phyloP scores from a whole-genome alignment of 2,329 filamentous ascomycete species.

The Bisporella sp. region DNA sequence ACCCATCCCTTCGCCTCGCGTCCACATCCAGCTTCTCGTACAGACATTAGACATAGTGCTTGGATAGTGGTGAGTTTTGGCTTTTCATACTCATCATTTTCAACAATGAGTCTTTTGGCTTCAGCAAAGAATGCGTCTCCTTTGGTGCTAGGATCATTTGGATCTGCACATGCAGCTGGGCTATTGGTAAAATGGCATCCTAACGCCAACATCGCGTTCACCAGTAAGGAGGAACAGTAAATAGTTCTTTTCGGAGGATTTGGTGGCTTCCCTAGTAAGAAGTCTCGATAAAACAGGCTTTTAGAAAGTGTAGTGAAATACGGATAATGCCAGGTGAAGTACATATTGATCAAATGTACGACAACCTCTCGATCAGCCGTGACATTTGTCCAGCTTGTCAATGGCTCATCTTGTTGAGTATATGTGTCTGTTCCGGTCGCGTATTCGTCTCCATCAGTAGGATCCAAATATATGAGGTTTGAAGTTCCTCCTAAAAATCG shows the following conservation, averaged over 20 bases:
- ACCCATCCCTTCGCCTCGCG: slow-evolving; percentile 96
- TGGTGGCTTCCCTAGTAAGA: slow-evolving; percentile 60
- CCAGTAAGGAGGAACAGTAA: slow-evolving; percentile 83
- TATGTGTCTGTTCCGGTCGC: slow-evolving; percentile 20
- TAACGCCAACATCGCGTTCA: slow-evolving; percentile 89
- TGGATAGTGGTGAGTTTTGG: slow-evolving; percentile 86
- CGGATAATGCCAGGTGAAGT: slow-evolving; percentile 96
- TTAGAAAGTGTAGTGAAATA: slow-evolving; percentile 92
- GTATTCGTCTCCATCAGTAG: slow-evolving; percentile 32
- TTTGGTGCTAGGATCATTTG: slow-evolving; percentile 74
- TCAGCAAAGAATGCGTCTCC: slow-evolving; percentile 96
- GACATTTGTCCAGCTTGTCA: slow-evolving; percentile 82
- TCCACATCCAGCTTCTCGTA: slow-evolving; percentile 89
- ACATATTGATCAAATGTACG: slow-evolving; percentile 88
- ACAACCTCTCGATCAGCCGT: slow-evolving; percentile 74
- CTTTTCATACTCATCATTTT: slow-evolving; percentile 89
- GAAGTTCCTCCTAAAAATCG: slow-evolving; percentile 93
- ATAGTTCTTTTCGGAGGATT: slow-evolving; percentile 47
- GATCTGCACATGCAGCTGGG: slow-evolving; percentile 61
- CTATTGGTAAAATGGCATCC: slow-evolving; percentile 88
- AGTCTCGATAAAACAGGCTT: slow-evolving; percentile 80
- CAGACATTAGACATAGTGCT: slow-evolving; percentile 90
- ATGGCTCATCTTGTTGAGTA: slow-evolving; percentile 52
- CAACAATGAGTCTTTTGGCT: slow-evolving; percentile 80
- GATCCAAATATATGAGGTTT: slow-evolving; percentile 76